A percentile compares a stretch with the other conserved stretches of the same genome.
phyloP scores from a whole-genome alignment of 2,329 filamentous ascomycete species.

The Ciborinia camelliae region DNA sequence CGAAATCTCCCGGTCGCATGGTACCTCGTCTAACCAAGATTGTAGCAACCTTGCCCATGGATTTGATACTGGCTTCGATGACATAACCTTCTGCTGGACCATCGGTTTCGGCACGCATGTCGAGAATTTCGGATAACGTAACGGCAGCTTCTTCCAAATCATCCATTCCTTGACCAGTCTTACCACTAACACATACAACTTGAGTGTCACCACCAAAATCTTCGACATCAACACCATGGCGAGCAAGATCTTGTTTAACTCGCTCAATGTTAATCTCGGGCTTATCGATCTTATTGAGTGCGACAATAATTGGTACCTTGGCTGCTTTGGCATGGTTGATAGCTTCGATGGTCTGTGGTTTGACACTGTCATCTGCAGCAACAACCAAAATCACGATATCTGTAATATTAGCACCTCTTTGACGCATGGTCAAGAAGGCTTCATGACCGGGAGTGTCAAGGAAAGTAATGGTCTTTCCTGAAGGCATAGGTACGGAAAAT shows the following conservation, averaged over 20 bases:
- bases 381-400: constrained; percentile 96
- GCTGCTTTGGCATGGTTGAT: constrained; percentile 87
- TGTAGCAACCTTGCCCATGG: constrained; percentile 79
- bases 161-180: constrained; percentile 87
- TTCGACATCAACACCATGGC: constrained; percentile 84
- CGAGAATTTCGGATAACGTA: constrained; percentile 82
- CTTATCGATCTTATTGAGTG: constrained; percentile 97
- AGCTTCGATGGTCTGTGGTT: constrained; percentile 93
- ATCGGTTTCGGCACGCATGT: constrained; percentile 75
- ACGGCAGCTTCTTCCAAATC: constrained; percentile 89
- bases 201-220: constrained; percentile 94
- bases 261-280: constrained; percentile 73
- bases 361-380: constrained; percentile 94
- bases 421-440: constrained; percentile 92
- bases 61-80: constrained; percentile 85
- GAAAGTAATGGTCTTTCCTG: constrained; percentile 90
- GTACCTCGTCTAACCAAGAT: constrained; percentile 87
- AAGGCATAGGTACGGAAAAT: constrained; percentile 84
- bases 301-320: constrained; percentile 92
- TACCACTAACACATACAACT: constrained; percentile 85
- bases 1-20: constrained; percentile 71
- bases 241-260: constrained; percentile 83
- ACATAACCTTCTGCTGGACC: constrained; percentile 89
- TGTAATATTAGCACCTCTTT: constrained; percentile 91
- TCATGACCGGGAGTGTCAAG: constrained; percentile 95